Conservation (phyloP, 2,329 filamentous ascomycete species). For the Cordyceps tenuipes region DNA sequence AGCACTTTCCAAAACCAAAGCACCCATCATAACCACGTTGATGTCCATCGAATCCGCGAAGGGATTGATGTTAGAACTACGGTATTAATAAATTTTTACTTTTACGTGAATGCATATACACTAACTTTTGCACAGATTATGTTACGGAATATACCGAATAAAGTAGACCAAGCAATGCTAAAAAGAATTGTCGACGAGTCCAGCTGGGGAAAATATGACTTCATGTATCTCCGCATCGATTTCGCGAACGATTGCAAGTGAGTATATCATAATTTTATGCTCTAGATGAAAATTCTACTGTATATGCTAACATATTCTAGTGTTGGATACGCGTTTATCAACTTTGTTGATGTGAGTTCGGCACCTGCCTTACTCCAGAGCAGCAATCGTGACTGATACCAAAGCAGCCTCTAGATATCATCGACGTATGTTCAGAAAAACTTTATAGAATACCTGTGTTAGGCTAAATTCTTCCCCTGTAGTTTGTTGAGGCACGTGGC, state of each 20-base stretch:
- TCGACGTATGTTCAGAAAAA: constrained; percentile 44
- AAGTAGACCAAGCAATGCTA: constrained; percentile 68
- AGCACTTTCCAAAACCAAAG: constrained; percentile 39
- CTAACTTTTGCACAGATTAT: constrained; percentile 60
- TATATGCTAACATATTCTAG: constrained; percentile 34
- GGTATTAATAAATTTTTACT: constrained; percentile 35
- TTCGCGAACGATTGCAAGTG: constrained; percentile 79
- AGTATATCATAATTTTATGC: constrained; percentile 10
- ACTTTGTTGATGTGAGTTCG: constrained; percentile 74
- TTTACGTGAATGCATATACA: background rate
- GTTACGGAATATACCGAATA: constrained; percentile 91
- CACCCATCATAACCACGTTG: constrained; percentile 54
- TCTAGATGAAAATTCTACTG: no score
- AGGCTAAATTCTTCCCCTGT: background rate
- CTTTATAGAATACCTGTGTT: background rate
- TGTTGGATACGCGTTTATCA: constrained; percentile 96
- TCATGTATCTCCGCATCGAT: constrained; percentile 89
- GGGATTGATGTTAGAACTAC: constrained; percentile 70
- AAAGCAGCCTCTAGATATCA: constrained; percentile 59
- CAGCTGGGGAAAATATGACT: constrained; percentile 79
- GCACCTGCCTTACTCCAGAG: constrained; percentile 20
- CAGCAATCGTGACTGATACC: constrained; percentile 26
- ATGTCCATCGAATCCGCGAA: constrained; percentile 50
- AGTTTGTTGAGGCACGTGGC: constrained; percentile 64
- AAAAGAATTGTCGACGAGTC: constrained; percentile 73